phyloP scores from a whole-genome alignment of 2,329 filamentous ascomycete genomes.

The Aspergillus quadrilineatus region DNA sequence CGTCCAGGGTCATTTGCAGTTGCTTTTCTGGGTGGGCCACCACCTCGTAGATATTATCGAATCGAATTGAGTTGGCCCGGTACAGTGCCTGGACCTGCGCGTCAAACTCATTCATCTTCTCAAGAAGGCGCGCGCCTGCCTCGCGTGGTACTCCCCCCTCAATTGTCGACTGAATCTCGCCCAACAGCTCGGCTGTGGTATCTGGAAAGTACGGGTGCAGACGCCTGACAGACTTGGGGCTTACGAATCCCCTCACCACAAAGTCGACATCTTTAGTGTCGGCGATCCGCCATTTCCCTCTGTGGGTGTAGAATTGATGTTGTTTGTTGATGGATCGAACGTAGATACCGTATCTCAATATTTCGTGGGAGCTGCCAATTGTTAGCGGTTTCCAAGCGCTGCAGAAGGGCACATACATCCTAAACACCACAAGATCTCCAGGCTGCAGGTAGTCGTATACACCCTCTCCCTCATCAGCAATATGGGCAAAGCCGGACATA shows the following conservation, averaged over 20 bases:
- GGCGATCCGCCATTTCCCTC: constrained; percentile 46
- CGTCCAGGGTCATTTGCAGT: constrained; percentile 34
- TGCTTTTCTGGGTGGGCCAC: constrained; percentile 40
- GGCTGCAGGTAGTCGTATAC: constrained; percentile 35
- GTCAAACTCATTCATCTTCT: constrained; percentile 36
- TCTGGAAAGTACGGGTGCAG: constrained; percentile 54
- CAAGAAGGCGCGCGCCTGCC: constrained; percentile 36
- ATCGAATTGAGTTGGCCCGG: constrained; percentile 28
- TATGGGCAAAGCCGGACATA: constrained; percentile 25
- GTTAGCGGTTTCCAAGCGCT: not conserved
- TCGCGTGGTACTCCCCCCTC: constrained; percentile 45
- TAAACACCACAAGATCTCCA: constrained; percentile 42
- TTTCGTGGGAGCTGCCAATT: constrained; percentile 22
- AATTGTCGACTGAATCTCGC: constrained; percentile 34
- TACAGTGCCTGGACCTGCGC: constrained; percentile 36
- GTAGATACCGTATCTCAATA: constrained; percentile 40
- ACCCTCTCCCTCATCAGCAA: constrained; percentile 32
- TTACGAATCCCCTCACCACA: constrained; percentile 50
- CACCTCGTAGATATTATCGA: constrained; percentile 41
- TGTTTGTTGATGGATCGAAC: constrained; percentile 42
- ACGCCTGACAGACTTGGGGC: constrained; percentile 45
- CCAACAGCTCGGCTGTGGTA: constrained; percentile 23
- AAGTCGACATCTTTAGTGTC: constrained; percentile 45
- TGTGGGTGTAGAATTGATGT: constrained; percentile 44
- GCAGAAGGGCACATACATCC: constrained; percentile 22